Conservation (phyloP, 1,139 yeast genomes). For the Citeromyces hawaiiensis region DNA sequence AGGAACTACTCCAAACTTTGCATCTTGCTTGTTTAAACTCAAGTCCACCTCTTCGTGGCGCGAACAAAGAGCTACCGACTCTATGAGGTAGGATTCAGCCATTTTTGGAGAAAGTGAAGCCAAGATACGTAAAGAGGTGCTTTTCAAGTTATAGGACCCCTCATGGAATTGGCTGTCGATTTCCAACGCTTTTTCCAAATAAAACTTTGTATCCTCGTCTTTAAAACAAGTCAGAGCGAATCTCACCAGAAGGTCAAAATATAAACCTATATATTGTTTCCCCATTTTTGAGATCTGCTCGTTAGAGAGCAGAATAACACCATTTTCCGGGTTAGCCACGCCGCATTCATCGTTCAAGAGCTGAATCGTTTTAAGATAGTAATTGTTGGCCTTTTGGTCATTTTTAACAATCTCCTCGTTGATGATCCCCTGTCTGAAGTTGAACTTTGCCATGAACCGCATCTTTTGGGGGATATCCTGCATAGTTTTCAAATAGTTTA, state of each 20-base stretch:
- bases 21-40: not conserved
- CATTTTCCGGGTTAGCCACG: conserved; percentile 5
- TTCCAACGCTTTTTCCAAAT: conserved; percentile 10
- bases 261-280: conserved; percentile 11
- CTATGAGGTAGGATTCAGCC: conserved; percentile 4
- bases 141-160: conserved; percentile 14
- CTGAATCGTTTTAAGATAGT: conserved; percentile 12
- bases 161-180: conserved; percentile 6
- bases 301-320: conserved; percentile 4
- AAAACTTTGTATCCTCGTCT: conserved; percentile 5
- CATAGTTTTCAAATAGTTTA: conserved; percentile 12
- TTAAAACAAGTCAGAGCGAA: conserved; percentile 15
- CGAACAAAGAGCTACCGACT: conserved; percentile 5
- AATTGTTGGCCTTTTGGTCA: conserved; percentile 12
- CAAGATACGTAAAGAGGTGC: conserved; percentile 14
- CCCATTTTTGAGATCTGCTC: conserved; percentile 6
- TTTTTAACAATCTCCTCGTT: conserved; percentile 15
- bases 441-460: conserved; percentile 14
- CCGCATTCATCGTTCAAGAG: conserved; percentile 10
- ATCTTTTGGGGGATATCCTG: conserved; percentile 15
- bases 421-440: conserved; percentile 16
- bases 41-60: not conserved
- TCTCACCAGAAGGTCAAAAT: conserved; percentile 16
- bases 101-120: conserved; percentile 11
- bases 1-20: too few relatives aligned